Evolutionary conservation across 108 stramenopile species (phyloP), one percentile per base, ranked within the genome.

Genomic region (Fragilaria radians): DNA sequence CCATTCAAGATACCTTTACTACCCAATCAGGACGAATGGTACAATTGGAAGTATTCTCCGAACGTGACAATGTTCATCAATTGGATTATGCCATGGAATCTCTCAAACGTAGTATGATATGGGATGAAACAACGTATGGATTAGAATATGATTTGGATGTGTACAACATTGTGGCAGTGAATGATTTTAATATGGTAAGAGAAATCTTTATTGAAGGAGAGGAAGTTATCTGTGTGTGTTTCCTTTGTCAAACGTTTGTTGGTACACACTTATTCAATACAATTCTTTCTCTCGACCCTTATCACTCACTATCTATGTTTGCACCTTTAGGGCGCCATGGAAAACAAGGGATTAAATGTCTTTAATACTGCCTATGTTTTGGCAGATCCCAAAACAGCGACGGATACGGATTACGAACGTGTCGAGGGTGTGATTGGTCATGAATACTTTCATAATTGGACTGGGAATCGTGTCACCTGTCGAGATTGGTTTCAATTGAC

Each of bases 401-500:
- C 90, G 4, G 95, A 98, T 66, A 52, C 77, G 3, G 94, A 98
- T 65, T 95, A 89, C 66, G 92, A 95, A 65, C 80, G 88, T 23
- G 86, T 97, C 48, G 81, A 89, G 71, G 93, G 86, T 22, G 80
- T 97, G 17, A 93, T 98, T 62, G 96, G 91, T 0, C 95, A 96
- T 71, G 97, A 96, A 63, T 97, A 98, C 60, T 96, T 98, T 61
- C 98, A 99, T 82, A 99, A 98, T 59, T 32, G 77, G 18, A 32
- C 28, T 28, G 96, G 98, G 7, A 99, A 99, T 63, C 83, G 98
- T 32, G 98, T 99, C 2, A 99, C 98, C 4, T 96, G 95, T 63
- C 80, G 93, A 9, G 97, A 97, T 82, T 99, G 98, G 98, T 98
- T 99, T 72, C 93, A 96, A 77, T 79, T 99, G 22, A 97, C 97